phyloP scores from a whole-genome alignment of 192 early-diverging fungal species.

The Entrophospora sp. region DNA sequence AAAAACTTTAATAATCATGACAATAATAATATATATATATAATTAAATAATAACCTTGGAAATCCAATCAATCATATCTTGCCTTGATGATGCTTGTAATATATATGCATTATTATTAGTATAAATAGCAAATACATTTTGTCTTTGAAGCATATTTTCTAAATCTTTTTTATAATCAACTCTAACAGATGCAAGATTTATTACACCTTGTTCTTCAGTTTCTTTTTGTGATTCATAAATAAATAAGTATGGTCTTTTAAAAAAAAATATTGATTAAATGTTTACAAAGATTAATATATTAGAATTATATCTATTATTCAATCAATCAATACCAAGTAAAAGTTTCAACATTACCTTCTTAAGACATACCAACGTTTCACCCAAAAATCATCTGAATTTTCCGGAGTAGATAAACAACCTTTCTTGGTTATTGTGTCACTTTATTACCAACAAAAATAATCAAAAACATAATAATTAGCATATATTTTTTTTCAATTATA shows the following conservation, averaged over 20 bases:
- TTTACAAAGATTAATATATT: constrained; percentile 30
- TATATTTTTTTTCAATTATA: not conserved
- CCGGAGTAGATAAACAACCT: too few relatives aligned
- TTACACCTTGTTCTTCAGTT: constrained; percentile 54
- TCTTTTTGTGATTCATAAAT: constrained; percentile 50
- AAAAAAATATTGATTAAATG: not conserved
- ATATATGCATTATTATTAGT: constrained; percentile 52
- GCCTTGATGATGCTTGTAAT: constrained; percentile 48
- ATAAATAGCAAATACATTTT: constrained; percentile 61
- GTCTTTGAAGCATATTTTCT: constrained; percentile 51
- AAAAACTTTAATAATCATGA: too few relatives aligned
- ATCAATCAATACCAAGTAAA: constrained; percentile 57
- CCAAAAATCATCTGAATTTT: too few relatives aligned
- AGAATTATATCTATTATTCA: constrained; percentile 66
- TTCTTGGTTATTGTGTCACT: constrained; percentile 40
- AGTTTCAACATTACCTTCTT: too few relatives aligned
- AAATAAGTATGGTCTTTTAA: too few relatives aligned
- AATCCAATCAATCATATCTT: constrained; percentile 62
- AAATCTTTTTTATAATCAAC: constrained; percentile 45
- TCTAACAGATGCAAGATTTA: constrained; percentile 59
- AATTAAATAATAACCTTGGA: too few relatives aligned
- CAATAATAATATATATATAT: not conserved
- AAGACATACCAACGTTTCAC: too few relatives aligned
- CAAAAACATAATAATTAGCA: too few relatives aligned
- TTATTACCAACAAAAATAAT: not conserved